phyloP scores from a whole-genome alignment of 306 rosid genomes.

The Cucumis sativus region Cucumber_9930_V3 NC_026660.2:8089001-8089500 shows the following conservation, averaged over 20 bases:
- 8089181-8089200: slow-evolving; percentile 46
- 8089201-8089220: slow-evolving; percentile 80
- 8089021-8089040: slow-evolving; percentile 89
- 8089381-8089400: slow-evolving; percentile 38
- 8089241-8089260: slow-evolving; percentile 84
- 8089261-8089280: slow-evolving; percentile 71
- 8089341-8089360: slow-evolving; percentile 43
- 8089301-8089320: slow-evolving; percentile 62
- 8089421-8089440: slow-evolving; percentile 78
- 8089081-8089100: slow-evolving; percentile 85
- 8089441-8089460: slow-evolving; percentile 91
- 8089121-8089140: slow-evolving; percentile 61
- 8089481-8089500: slow-evolving; percentile 72
- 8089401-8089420: slow-evolving; percentile 52
- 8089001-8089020: slow-evolving; percentile 76
- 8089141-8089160: slow-evolving; percentile 80
- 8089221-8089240: slow-evolving; percentile 80
- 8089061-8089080: slow-evolving; percentile 78
- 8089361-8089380: slow-evolving; percentile 32
- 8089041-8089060: slow-evolving; percentile 65
- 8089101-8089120: slow-evolving; percentile 70
- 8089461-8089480: slow-evolving; percentile 63
- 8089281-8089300: slow-evolving; percentile 76
- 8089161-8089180: slow-evolving; percentile 55
- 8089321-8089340: slow-evolving; percentile 87